Evolutionary conservation across 192 early-diverging fungal genomes (phyloP), one percentile per base, ranked within the genome.

Genomic region (Coemansia sp.): DNA sequence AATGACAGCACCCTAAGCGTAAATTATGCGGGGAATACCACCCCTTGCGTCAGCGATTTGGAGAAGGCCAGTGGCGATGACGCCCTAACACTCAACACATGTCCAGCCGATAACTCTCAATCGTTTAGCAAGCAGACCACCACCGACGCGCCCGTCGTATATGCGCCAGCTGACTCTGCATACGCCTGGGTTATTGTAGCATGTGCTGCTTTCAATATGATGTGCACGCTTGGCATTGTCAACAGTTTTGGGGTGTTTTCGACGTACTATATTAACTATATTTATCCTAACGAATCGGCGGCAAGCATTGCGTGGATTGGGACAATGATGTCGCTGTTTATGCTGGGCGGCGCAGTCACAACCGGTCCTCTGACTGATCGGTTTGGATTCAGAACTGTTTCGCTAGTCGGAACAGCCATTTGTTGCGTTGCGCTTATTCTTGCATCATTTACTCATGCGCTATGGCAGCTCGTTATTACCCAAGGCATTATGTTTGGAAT

Each of bases 401-500:
- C 62, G 4, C 48, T 67, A 0, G 32, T 45, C 12, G 75, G 75
- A 25, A 64, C 75, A 12, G 10, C 45, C 1, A 59, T 71, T 4
- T 67, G 64, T 57, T 50, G 48, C 33, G 6, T 44, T 8, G 56
- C 61, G 6, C 64, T 78, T 9, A 32, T 78, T 9, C 25, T 71
- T 4, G 64, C 75, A 4, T 71, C 65, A 8, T 69, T 78, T 35
- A 60, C 73, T 16, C 58, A 42, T 11, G 40, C 73, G 24, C 58
- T 87, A 1, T 90, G 89, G 88, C 88, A 92, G 43, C 65, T 91
- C 3, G 78, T 88, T 18, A 56, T 89, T 28, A 84, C 90, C 4
- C 91, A 92, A 61, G 87, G 87, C 6, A 57, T 89, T 24, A 60
- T 94, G 62, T 87, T 88, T 73, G 92, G 91, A 5, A 48, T 89